Base-by-base conservation (phyloP, 148 eudicot species). In the Chenopodium suecicum region DNA sequence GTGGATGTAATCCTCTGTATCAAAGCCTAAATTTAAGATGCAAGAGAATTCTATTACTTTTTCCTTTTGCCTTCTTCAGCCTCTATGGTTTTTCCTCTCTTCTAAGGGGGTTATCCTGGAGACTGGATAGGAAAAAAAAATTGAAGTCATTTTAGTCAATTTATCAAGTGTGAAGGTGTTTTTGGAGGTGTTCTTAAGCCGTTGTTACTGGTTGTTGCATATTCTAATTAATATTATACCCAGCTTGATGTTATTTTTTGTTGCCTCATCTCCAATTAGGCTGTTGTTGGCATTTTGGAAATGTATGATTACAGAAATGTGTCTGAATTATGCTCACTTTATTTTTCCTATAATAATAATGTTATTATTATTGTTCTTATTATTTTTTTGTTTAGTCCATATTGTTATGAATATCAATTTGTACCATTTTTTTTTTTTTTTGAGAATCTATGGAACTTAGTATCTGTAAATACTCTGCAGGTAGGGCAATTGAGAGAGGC, bases 401-500 rank as follows among this genome's bases (percentile, higher is more conserved):
- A 14, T 56, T 56, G 22, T 56, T 56, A 17, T 22, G 2, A 70
- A 4, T 1, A 2, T 70, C 48, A 31, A 34, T 69, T 4, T 70
- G 10, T 37, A 37, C 44, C 19, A 14, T 70, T 25, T 12, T n/a
- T 13, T 44, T 23, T 12, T n/a, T 13, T 44, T 23, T 11, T 25
- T 56, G 62, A 56, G 17, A 56, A 56, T 13, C 17, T 56, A 50
- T 11, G 54, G 14, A 62, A 66, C 41, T 65, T 14, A 1, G 17
- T 6, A 47, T 8, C 22, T n/a, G 29, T 7, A 17, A 62, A 12
- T 79, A 27, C 29, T 75, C 19, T 85, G 81, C 84, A 94, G 99
- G 99, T 96, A 70, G 97, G 94, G 27, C 93, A 93, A 74, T 75
- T 96, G 88, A 91, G 98, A 69, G 98, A 96, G 78, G 90, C 83